A percentile compares a stretch with the other conserved stretches of the same genome.
Evolutionary conservation across 371 early-diverging fungal genomes (phyloP).

Genomic region (Apophysomyces ossiformis): DNA sequence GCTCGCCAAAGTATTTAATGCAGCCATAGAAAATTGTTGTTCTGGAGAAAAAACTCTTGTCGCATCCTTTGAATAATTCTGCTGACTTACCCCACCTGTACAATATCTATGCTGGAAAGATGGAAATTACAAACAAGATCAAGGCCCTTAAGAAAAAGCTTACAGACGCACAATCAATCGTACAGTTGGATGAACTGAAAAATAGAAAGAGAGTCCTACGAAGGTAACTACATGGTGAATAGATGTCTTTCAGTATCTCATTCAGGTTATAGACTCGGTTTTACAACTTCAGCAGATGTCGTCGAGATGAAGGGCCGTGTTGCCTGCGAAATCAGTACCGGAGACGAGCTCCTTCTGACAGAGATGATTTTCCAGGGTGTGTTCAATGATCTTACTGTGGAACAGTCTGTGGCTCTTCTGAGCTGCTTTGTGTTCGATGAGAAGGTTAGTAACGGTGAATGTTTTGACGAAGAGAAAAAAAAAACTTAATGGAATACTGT

Average conservation of each 20-base stretch:
- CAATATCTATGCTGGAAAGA: slow-evolving; percentile 69
- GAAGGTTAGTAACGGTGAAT: slow-evolving; percentile 45
- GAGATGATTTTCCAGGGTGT: slow-evolving; percentile 99
- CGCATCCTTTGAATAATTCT: slow-evolving; percentile 60
- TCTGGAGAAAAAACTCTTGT: slow-evolving; percentile 67
- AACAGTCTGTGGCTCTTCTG: slow-evolving; percentile 91
- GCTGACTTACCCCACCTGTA: slow-evolving; percentile 66
- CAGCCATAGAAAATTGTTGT: slow-evolving; percentile 64
- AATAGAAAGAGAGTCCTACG: slow-evolving; percentile 90
- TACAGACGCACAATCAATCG: slow-evolving; percentile 76
- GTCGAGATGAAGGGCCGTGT: slow-evolving; percentile 98
- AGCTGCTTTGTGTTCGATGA: slow-evolving; percentile 97
- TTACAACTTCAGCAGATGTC: slow-evolving; percentile 80
- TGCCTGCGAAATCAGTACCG: slow-evolving; percentile 98
- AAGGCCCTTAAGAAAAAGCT: slow-evolving; percentile 74
- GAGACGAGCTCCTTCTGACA: slow-evolving; percentile 97
- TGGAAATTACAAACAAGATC: slow-evolving; percentile 58
- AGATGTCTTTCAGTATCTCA: neutral
- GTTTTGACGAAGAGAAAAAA: slow-evolving; percentile 6
- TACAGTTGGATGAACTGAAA: slow-evolving; percentile 94
- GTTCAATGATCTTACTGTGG: slow-evolving; percentile 92
- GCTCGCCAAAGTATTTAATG: neutral
- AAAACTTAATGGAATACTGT: neutral
- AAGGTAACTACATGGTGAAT: slow-evolving; percentile 29
- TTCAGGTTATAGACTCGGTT: slow-evolving; percentile 70